A percentile compares a stretch with the other conserved stretches of the same genome.
phyloP scores from a whole-genome alignment of 1,284 basidiomycete genomes.

The Boletus nobilissimus region DNA sequence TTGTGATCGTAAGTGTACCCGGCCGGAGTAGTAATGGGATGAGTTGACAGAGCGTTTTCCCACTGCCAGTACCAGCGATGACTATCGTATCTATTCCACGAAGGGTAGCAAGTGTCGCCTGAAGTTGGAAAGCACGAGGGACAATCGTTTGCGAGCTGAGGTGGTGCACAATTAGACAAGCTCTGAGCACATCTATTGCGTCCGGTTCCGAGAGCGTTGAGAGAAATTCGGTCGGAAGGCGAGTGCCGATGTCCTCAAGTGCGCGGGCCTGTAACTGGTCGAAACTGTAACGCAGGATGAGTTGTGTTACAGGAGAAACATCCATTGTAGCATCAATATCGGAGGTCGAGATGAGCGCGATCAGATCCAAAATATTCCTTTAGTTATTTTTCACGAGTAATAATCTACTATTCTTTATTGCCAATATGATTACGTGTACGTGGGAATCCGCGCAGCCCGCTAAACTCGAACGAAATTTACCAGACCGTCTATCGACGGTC shows the following conservation, averaged over 20 bases:
- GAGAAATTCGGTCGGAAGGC: not conserved
- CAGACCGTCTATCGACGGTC: not conserved
- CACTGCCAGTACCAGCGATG: not conserved
- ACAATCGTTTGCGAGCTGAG: no score
- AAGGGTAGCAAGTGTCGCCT: no score
- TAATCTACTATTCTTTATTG: not conserved
- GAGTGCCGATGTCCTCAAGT: not conserved
- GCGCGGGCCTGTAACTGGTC: not conserved
- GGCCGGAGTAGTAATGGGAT: not conserved
- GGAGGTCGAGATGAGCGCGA: no score
- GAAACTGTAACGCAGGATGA: not conserved
- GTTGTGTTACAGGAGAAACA: not conserved
- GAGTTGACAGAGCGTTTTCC: not conserved
- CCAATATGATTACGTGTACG: not conserved
- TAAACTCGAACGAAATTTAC: not conserved
- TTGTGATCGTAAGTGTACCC: not conserved
- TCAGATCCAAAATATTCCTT: not conserved
- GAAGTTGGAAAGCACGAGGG: no score
- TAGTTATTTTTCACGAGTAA: not conserved
- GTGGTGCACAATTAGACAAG: no score
- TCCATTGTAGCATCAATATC: not conserved
- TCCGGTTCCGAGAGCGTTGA: not conserved
- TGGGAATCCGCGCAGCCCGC: not conserved
- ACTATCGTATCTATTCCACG: not conserved
- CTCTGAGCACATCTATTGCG: not conserved